Evolutionary conservation across 192 early-diverging fungal genomes (phyloP).

Genomic region (Entrophospora sp.): DNA sequence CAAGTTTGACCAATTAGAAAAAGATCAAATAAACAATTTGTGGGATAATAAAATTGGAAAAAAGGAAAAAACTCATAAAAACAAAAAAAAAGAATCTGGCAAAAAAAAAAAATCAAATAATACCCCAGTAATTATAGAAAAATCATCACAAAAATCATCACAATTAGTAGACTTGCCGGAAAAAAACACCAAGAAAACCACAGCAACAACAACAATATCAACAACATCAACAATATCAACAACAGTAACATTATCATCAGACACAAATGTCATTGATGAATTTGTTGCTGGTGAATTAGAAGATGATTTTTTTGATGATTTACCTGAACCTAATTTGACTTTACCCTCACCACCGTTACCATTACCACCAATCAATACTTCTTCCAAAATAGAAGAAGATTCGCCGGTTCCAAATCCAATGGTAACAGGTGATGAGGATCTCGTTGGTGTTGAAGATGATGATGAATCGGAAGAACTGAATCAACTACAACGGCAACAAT

Average conservation of each 20-base stretch:
- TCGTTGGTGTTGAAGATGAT: constrained; percentile 27
- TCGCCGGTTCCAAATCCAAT: constrained; percentile 32
- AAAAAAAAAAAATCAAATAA: no score
- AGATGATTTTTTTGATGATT: constrained; percentile 40
- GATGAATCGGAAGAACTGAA: constrained; percentile 10
- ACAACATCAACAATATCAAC: background rate
- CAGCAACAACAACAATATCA: background rate
- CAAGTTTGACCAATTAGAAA: no score
- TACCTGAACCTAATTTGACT: background rate
- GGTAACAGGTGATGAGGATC: constrained; percentile 45
- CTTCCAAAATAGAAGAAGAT: constrained; percentile 29
- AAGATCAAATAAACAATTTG: constrained; percentile 10
- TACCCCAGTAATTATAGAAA: no score
- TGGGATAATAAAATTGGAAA: background rate
- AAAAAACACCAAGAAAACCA: background rate
- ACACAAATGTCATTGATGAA: constrained; percentile 28
- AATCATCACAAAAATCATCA: background rate
- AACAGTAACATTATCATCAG: constrained; percentile 21
- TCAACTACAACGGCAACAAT: no score
- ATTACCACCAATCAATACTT: no score
- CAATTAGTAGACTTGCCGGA: background rate
- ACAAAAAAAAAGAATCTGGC: constrained; percentile 3
- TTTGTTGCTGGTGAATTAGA: constrained; percentile 39
- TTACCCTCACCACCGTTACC: background rate
- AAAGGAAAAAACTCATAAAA: no score